phyloP scores from a whole-genome alignment of 2,329 filamentous ascomycete genomes.

The Colletotrichum cordylinicola region DNA sequence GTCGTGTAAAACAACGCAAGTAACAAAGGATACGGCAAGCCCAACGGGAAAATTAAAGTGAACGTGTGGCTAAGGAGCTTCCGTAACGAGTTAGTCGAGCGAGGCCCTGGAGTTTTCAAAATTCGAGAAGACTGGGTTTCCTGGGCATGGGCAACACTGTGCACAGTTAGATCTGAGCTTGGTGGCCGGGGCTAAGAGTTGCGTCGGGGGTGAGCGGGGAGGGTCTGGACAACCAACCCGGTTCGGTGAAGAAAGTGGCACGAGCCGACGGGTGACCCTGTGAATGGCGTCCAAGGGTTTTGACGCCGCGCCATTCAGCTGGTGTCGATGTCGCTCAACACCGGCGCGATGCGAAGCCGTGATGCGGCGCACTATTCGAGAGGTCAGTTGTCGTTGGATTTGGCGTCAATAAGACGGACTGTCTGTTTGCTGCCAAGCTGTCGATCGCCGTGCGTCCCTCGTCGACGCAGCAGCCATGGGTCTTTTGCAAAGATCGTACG shows the following conservation, averaged over 20 bases:
- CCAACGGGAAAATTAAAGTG: neutral
- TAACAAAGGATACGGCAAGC: neutral
- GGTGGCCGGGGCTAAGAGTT: neutral
- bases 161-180: neutral
- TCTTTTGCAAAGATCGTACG: neutral
- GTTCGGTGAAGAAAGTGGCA: slow-evolving; percentile 13
- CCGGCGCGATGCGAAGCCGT: neutral
- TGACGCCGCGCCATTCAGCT: neutral
- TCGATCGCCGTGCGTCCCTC: neutral
- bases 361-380: neutral
- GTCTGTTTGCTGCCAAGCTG: neutral
- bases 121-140: slow-evolving; percentile 8
- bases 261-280: neutral
- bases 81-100: neutral
- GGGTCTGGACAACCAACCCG: neutral
- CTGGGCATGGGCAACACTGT: neutral
- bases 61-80: neutral
- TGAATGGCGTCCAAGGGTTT: neutral
- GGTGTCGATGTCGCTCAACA: neutral
- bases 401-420: neutral
- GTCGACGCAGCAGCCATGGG: neutral
- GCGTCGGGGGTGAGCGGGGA: neutral
- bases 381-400: neutral
- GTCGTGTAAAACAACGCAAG: neutral
- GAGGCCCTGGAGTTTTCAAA: neutral